A percentile compares a stretch with the other conserved stretches of the same genome.
Conservation (phyloP, 371 early-diverging fungal species). For the Entomophthora muscae region DNA sequence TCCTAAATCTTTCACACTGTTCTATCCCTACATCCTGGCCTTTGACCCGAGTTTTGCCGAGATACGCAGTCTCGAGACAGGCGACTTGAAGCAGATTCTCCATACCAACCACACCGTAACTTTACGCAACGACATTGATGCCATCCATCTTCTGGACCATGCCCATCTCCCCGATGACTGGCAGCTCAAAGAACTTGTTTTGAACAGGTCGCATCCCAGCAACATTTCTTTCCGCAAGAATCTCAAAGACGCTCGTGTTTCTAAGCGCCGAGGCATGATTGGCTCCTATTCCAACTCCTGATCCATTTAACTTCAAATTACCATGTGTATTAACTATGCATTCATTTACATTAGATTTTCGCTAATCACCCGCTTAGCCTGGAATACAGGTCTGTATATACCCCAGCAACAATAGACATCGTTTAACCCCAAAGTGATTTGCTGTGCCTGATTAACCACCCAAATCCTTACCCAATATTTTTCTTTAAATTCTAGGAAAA, state of each 20-base stretch:
- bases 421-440: no score
- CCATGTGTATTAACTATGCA: no score
- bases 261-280: conserved; percentile 5
- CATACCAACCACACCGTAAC: conserved; percentile 34
- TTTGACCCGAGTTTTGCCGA: conserved; percentile 78
- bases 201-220: conserved; percentile 1
- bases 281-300: no score
- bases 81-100: conserved; percentile 37
- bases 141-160: conserved; percentile 8
- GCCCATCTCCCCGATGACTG: not conserved
- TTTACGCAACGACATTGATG: conserved; percentile 23
- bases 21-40: conserved; percentile 71
- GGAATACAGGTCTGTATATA: no score
- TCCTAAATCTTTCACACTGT: conserved; percentile 49
- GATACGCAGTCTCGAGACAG: conserved; percentile 69
- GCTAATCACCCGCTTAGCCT: no score
- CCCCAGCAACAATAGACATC: no score
- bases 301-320: no score
- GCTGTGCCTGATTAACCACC: no score
- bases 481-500: no score
- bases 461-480: no score
- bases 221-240: not conserved
- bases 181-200: not conserved
- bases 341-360: no score
- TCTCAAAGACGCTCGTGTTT: not conserved